Evolutionary conservation across 306 rosid species (phyloP), one percentile per base, ranked within the genome.

Genomic region (Coriaria nepalensis): DNA sequence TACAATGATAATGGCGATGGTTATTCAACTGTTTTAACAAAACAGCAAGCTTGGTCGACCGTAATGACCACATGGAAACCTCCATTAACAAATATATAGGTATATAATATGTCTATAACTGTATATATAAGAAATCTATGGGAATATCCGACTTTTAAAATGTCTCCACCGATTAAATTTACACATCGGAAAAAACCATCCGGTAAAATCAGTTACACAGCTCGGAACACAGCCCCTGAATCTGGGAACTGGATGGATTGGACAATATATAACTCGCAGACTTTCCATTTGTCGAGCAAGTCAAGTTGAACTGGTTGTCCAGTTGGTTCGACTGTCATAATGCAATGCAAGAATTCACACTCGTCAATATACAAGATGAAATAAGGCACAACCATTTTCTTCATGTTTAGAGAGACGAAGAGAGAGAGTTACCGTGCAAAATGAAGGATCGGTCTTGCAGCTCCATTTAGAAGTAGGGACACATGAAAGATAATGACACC

Each of bases 401-500:
- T 11, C 40, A 38, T 7, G 7, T 4, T 32, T 33, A 53, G 47
- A 41, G 42, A 44, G 42, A 43, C 12, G 8, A 2, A 10, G 36
- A 51, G 15, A 43, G 58, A 53, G 56, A 52, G 45, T 74, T 68
- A 90, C 97, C 68, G 37, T 10, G 69, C 97, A 90, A 62, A 54
- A 81, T 36, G 80, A 80, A 48, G 97, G 61, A 44, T 81, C 69
- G 20, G 88, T 69, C 15, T 75, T 59, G 73, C 97, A 90, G 78
- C 75, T 90, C 97, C 97, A 90, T 67, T 36, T 90, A 37, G 97
- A 90, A 66, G 95, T 90, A 50, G 97, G 97, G 60, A 90, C 77
- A 53, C 97, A 90, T 37, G 95, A 81, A 64, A 90, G 60, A 65
- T 90, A 84, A 67, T 90, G 97, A 70, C 97, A 90, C 97, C 97